Base-by-base conservation (phyloP, 108 stramenopile genomes). In the Fragilariopsis cylindrus region DNA sequence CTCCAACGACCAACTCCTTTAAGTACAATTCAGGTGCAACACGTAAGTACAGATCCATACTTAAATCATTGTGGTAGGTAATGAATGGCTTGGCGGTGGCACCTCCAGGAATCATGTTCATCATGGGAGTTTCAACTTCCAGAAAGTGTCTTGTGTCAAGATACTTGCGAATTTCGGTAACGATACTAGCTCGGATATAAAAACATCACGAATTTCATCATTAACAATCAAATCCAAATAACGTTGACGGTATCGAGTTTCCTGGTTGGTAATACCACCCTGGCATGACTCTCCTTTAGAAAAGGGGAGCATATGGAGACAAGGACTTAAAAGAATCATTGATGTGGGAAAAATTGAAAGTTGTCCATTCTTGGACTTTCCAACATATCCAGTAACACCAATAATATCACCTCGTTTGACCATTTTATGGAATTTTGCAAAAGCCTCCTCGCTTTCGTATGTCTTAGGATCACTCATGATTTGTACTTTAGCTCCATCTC, bases 91-190 rank as follows among this genome's bases (percentile, higher is more conserved):
- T 91, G 54, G 99, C 99, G 7, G 95, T 94, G 42, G 99, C 99
- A 16, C 99, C 99, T 39, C 99, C 99, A 7, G 99, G 94, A 65
- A 98, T 94, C 95, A 98, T 97, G 95, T 98, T 98, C 95, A 99
- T 98, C 95, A 97, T 97, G 73, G 99, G 99, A 19, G 99, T 99
- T 80, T 99, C 99, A 49, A 99, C 99, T 86, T 99, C 99, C 60
- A 99, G 83, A 84, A 98, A 98, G 81, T 93, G 90, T 56, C 97
- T 86, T 48, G 88, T 88, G 75, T 99, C 95, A 49, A 99, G 81
- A 86, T 94, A 99, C 56, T 85, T 84, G 69, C 99, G 95, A 60
- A 99, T 86, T 76, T 87, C 83, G 70, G 95, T 95, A 77, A 99
- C 96, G 75, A 99, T 87, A 72, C 91, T 82, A 18, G 97, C 84